Base-by-base conservation (phyloP, 164 flowering plant genomes). In the Protea cynaroides region DNA sequence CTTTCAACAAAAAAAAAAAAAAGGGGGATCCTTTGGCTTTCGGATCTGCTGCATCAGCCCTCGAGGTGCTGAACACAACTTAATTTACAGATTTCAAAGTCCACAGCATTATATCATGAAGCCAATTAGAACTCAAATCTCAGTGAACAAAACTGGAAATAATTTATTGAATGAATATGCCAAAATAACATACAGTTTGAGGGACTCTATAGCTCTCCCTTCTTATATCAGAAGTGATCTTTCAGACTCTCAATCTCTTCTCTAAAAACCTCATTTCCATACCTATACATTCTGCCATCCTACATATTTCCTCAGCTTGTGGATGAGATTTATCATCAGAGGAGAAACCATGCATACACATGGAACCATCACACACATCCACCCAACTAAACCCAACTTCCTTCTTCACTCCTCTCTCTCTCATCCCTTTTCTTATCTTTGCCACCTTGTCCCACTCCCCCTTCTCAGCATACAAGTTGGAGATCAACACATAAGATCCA, bases 341-440 rank as follows among this genome's bases (percentile, higher is more conserved):
- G 8, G 94, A 85, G 65, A 93, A 92, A 13, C 85, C 85, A 64
- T 90, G 85, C 79, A 83, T 68, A 50, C 58, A 25, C 65, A 77
- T 73, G 15, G 86, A 80, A 54, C 71, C 82, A 65, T 71, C 79
- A 60, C 12, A 84, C 13, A 74, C 84, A 72, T 94, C 98, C 56
- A 82, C 96, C 98, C 98, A 91, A 73, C 98, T 94, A 69, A 83
- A 87, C 14, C 93, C 98, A 7, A 86, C 72, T 56, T 83, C 92
- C 71, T 94, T 94, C 78, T 37, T 83, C 69, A 94, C 88, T 44
- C 89, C 86, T 63, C 62, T 79, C 18, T 71, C 74, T 75, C 87
- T 83, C 98, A 94, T 94, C 72, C 70, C 68, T 66, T 56, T 91
- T 74, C 98, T 77, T 56, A 94, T 50, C 46, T 69, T 73, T 17